Evolutionary conservation across 805 yeast genomes (phyloP).

Genomic region (Saturnispora mendoncae): DNA sequence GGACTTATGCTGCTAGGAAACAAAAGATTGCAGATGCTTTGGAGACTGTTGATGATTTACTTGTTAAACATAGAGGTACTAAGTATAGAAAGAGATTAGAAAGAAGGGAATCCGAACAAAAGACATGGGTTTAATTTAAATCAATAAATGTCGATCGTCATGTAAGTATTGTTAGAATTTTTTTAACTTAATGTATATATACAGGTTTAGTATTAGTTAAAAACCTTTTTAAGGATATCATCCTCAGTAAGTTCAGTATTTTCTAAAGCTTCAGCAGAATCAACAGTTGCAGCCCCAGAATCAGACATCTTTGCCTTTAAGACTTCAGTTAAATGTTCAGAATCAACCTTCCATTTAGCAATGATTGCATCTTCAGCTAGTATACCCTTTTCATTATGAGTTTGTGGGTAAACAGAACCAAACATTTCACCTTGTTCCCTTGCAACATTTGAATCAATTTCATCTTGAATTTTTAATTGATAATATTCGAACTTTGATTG

Average conservation of each 20-base stretch:
- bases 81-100: slow-evolving; percentile 38
- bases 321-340: slow-evolving; percentile 52
- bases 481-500: slow-evolving; percentile 85
- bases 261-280: slow-evolving; percentile 20
- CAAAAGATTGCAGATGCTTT: slow-evolving; percentile 58
- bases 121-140: slow-evolving; percentile 34
- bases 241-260: slow-evolving; percentile 19
- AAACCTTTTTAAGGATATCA: slow-evolving; percentile 14
- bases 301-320: slow-evolving; percentile 36
- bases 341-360: slow-evolving; percentile 66
- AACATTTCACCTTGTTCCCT: slow-evolving; percentile 80
- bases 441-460: slow-evolving; percentile 59
- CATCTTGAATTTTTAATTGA: slow-evolving; percentile 74
- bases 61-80: slow-evolving; percentile 54
- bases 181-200: not conserved
- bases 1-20: slow-evolving; percentile 50
- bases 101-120: slow-evolving; percentile 30
- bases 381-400: slow-evolving; percentile 59
- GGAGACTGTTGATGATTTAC: slow-evolving; percentile 54
- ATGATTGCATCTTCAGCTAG: slow-evolving; percentile 62
- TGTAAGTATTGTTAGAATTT: too few relatives aligned
- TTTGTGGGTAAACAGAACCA: slow-evolving; percentile 64
- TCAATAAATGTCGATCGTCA: too few relatives aligned
- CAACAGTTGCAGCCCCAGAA: slow-evolving; percentile 22
- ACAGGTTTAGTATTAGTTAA: not conserved